These are phyloP conservation scores for Theobroma cacao DNA, from an alignment of 345 rosid species.

Conservation along the genomic window DNA sequence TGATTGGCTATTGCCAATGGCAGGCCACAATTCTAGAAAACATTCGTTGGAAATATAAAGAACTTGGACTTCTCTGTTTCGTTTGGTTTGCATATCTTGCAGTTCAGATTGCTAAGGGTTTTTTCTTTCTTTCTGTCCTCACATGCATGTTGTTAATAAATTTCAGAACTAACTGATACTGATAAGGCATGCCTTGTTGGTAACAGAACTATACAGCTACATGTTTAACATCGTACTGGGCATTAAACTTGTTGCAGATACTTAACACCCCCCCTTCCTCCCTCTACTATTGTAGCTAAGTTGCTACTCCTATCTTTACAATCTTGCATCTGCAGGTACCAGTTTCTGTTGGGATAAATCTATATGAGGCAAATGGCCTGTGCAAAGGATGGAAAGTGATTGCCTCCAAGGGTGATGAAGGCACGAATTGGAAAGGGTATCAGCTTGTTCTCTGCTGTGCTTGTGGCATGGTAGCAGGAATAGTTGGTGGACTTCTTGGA, in stretches of 20 bases:
- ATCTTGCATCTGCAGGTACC: constrained; percentile 24
- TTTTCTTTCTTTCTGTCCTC: neutral
- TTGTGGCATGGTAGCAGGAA: constrained; percentile 36
- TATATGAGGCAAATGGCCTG: constrained; percentile 35
- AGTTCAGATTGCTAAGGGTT: neutral
- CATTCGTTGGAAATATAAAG: neutral
- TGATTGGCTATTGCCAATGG: neutral
- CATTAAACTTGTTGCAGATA: constrained; percentile 35
- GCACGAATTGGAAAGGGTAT: constrained; percentile 24
- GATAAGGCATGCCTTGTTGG: neutral
- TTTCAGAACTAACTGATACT: neutral
- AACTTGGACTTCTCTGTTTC: neutral
- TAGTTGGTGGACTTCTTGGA: constrained; percentile 45
- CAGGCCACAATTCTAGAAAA: neutral
- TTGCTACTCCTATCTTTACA: neutral
- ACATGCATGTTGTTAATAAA: too few relatives aligned
- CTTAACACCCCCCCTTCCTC: neutral
- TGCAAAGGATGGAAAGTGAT: constrained; percentile 35
- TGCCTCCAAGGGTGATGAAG: constrained; percentile 36
- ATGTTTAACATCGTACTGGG: constrained; percentile 43
- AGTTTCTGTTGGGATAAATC: constrained; percentile 34
- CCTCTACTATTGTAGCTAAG: neutral
- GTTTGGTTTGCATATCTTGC: neutral
- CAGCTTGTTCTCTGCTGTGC: constrained; percentile 30
- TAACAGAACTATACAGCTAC: constrained; percentile 36